Evolutionary conservation across 192 early-diverging fungal genomes (phyloP).

Genomic region (Backusella macrospora): DNA sequence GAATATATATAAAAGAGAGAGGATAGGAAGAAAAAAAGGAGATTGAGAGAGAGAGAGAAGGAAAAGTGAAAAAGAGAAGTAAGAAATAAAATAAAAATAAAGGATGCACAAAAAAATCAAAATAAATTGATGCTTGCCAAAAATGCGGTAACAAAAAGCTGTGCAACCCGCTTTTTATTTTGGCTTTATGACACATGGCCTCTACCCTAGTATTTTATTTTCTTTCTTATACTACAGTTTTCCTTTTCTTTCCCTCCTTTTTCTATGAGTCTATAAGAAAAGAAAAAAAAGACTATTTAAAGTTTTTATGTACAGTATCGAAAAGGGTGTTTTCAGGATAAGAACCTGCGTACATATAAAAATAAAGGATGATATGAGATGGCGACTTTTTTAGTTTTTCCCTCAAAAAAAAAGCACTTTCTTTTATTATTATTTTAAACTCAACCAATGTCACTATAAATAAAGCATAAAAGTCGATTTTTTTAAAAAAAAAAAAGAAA

Average conservation of each 20-base stretch:
- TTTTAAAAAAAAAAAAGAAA: slow-evolving; percentile 5
- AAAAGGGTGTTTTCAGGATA: background rate
- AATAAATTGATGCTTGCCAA: slow-evolving; percentile 14
- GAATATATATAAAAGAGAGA: background rate
- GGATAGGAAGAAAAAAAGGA: background rate
- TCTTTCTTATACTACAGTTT: background rate
- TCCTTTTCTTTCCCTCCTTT: background rate
- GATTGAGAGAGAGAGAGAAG: background rate
- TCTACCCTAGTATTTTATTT: background rate
- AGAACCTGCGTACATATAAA: background rate
- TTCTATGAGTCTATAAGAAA: background rate
- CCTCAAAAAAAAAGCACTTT: background rate
- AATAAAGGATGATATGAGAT: slow-evolving; percentile 2
- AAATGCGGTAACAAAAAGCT: slow-evolving; percentile 16
- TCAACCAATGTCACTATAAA: background rate
- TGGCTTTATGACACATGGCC: slow-evolving; percentile 7
- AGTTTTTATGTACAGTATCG: background rate
- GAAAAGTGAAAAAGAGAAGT: background rate
- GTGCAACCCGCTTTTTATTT: slow-evolving; percentile 7
- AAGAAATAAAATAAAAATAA: background rate
- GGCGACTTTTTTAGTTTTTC: background rate
- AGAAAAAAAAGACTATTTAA: background rate
- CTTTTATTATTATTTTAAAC: slow-evolving; percentile 8
- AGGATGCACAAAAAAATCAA: slow-evolving; percentile 10
- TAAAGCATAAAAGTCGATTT: slow-evolving; percentile 6